Base-by-base conservation (phyloP, 495 filamentous ascomycete genomes). In the Xylaria grammica region DNA sequence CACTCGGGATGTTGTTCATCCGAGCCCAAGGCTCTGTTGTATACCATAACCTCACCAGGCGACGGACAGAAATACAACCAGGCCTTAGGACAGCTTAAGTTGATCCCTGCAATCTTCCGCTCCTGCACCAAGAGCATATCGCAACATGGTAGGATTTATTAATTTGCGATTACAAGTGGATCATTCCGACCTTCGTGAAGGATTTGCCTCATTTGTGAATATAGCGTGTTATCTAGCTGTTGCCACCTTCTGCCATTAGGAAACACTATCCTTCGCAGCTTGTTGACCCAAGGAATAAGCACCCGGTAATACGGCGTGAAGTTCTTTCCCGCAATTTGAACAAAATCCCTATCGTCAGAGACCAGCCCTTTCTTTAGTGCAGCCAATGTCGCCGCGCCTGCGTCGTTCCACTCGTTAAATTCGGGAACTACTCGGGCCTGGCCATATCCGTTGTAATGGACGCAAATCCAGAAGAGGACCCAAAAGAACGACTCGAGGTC, bases 211-310 rank as follows among this genome's bases (percentile, higher is more conserved):
- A 76, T 76, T 60, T 34, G 27, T 64, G 50, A 15, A 66, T 73
- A 76, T 30, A 76, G 54, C 17, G 52, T 62, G 15, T 13, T 32
- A 46, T 72, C 65, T 52, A 40, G 40, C 27, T 52, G 65, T 56
- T 69, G 60, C 68, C 71, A 72, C 56, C 71, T 75, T 46, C 62
- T 29, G 51, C 67, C 69, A 24, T 66, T 62, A 30, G 72, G 74
- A 65, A 77, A 78, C 22, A 78, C 72, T 13, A 46, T 63, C 51
- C 54, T 67, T 50, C 70, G 72, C 34, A 78, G 54, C 36, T 59
- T 65, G 50, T 75, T 73, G 24, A 79, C 65, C 52, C 61, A 77
- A 49, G 71, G 71, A 58, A 77, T 67, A 32, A 75, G 10, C 2
- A 22, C n/a, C 13, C 4, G 13, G n/a, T 56, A 56, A 20, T 56